A percentile compares a stretch with the other conserved stretches of the same genome.
Evolutionary conservation across 1,284 basidiomycete species (phyloP).

Genomic region (Phlebopus sp.): DNA sequence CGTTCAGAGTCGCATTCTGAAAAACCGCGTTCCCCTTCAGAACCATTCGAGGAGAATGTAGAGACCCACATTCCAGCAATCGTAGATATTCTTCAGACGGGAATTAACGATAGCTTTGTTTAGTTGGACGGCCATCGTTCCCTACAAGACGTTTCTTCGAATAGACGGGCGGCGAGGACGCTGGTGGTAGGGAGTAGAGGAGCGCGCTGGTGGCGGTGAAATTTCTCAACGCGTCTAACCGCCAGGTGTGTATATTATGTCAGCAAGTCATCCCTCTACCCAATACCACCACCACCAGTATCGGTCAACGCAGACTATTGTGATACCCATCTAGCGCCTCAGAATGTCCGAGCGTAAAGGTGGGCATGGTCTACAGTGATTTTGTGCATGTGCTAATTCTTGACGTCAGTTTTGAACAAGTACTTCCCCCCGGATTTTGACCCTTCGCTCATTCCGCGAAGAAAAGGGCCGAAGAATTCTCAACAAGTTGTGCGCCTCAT

Average conservation of each 20-base stretch:
- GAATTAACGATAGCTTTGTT: conserved; percentile 62
- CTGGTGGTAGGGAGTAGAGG: conserved; percentile 15
- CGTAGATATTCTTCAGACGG: conserved; percentile 65
- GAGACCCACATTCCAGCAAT: conserved; percentile 70
- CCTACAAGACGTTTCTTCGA: conserved; percentile 3
- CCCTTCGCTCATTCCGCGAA: conserved; percentile 91
- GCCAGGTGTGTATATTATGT: conserved; percentile 22
- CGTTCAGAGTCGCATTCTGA: conserved; percentile 60
- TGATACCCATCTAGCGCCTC: conserved; percentile 6
- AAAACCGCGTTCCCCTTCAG: conserved; percentile 9
- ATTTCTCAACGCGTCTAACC: conserved; percentile 30
- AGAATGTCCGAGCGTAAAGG: conserved; percentile 90
- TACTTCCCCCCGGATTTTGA: conserved; percentile 97
- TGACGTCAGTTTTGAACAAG: conserved; percentile 75
- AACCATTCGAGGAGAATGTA: background rate
- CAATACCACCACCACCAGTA: background rate
- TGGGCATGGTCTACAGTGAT: conserved; percentile 18
- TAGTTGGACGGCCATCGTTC: conserved; percentile 47
- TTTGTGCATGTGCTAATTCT: conserved; percentile 8
- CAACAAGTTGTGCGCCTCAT: conserved; percentile 98
- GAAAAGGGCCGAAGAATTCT: conserved; percentile 85
- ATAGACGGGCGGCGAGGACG: conserved; percentile 3
- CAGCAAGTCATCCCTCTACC: conserved; percentile 20
- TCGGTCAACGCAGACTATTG: no score
- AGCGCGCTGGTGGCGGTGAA: conserved; percentile 27